Conservation (phyloP, 2,329 filamentous ascomycete genomes). For the Sphaerulina populicola region DNA sequence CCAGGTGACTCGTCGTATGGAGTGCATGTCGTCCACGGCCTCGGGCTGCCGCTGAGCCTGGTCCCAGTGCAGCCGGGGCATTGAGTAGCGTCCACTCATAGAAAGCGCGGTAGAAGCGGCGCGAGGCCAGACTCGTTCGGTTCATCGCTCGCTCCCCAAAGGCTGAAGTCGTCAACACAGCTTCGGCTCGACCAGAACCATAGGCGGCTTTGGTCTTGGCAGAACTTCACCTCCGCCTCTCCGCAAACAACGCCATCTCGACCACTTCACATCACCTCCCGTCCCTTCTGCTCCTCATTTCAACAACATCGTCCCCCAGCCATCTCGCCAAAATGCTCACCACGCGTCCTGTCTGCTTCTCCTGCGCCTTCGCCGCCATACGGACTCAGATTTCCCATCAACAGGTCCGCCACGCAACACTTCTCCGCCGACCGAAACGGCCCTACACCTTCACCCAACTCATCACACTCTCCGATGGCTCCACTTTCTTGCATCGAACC, state of each 20-base stretch:
- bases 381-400: constrained; percentile 13
- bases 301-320: not conserved
- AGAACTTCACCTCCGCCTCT: constrained; percentile 3
- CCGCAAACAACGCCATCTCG: not conserved
- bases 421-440: constrained; percentile 77
- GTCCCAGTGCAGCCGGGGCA: not conserved
- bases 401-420: constrained; percentile 72
- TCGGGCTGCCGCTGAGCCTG: not conserved
- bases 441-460: constrained; percentile 98
- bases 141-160: constrained; percentile 2
- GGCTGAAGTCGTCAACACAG: constrained; percentile 1
- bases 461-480: constrained; percentile 83
- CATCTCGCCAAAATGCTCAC: not conserved
- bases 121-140: constrained; percentile 14
- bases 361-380: not conserved
- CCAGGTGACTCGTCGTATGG: not conserved
- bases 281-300: not conserved
- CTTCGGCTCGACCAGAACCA: not conserved
- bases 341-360: not conserved
- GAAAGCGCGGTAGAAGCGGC: constrained; percentile 40
- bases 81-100: constrained; percentile 37
- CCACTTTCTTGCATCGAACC: constrained; percentile 70
- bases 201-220: too few relatives aligned
- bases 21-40: constrained; percentile 1
- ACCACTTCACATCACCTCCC: not conserved